Conservation (phyloP, 78 protist species). For the Dictyostelium brefeldianum region DNA sequence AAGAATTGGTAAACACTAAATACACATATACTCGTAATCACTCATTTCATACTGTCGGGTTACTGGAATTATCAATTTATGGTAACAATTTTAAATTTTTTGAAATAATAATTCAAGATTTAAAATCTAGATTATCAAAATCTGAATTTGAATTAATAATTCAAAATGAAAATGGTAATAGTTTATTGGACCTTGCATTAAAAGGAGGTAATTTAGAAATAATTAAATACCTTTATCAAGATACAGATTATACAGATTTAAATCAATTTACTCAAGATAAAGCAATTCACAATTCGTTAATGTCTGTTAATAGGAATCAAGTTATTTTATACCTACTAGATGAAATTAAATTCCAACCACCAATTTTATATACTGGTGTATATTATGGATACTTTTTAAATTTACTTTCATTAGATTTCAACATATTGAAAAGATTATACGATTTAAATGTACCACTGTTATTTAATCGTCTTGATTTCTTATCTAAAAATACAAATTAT, state of each 20-base stretch:
- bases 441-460: too few species aligned
- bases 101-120: too few species aligned
- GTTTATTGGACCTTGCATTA: not conserved
- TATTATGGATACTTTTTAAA: too few species aligned
- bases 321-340: not conserved
- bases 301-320: not conserved
- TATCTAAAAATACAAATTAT: too few species aligned
- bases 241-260: not conserved
- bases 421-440: too few species aligned
- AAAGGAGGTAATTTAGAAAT: not conserved
- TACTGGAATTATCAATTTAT: too few species aligned
- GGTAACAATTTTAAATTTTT: too few species aligned
- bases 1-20: too few species aligned
- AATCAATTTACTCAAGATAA: not conserved
- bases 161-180: not conserved
- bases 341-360: not conserved
- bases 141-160: not conserved
- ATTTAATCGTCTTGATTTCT: too few species aligned
- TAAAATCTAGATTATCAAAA: not conserved
- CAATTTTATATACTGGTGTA: not conserved
- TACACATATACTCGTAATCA: too few species aligned
- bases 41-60: too few species aligned
- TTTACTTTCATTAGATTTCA: too few species aligned
- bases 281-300: not conserved
- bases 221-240: not conserved